Evolutionary conservation across 305 asterid genomes (phyloP), one percentile per base, ranked within the genome.

Genomic region (Fraxinus xanthoxyloides): DNA sequence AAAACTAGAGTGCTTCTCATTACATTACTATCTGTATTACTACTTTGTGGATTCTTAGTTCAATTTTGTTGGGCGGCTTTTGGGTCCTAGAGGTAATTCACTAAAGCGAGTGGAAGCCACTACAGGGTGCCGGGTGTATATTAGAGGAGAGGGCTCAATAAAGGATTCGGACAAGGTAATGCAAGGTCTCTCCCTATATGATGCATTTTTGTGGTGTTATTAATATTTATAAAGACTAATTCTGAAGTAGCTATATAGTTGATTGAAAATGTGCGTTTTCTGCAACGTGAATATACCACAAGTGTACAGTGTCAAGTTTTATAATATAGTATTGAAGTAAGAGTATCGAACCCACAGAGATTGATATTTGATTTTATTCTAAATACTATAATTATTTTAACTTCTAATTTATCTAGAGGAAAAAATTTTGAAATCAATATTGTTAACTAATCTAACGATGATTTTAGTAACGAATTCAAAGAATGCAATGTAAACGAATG

Each of bases 81-180:
- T 96, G 92, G 99, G 98, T 17, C 98, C 99, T 79, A 90, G 98
- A 87, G 99, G 98, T 28, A 95, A 95, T 90, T 95, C 99, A 46
- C 84, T 93, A 90, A 96, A 96, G 81, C 89, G 98, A 81, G 99
- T 96, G 83, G 99, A 96, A 88, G 95, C 89, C 84, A 93, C 97
- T 51, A 93, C 98, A 36, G 98, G 99, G 17, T 96, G 99, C 83
- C 98, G 98, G 31, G 98, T 96, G 36, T 96, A 80, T 88, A 96
- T 96, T 77, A 91, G 98, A 90, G 99, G 99, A 84, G 92, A 91
- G 84, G 98, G 99, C 72, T 96, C 99, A 78, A 92, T 96, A 81
- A 96, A 96, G 90, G 99, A 96, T 84, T 94, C 95, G 17, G 98
- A 96, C 86, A 93, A 96, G 97, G 99, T 96, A 87, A 51, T 72